phyloP scores from a whole-genome alignment of 1,284 basidiomycete species.

The Trichosporon sp. region DNA sequence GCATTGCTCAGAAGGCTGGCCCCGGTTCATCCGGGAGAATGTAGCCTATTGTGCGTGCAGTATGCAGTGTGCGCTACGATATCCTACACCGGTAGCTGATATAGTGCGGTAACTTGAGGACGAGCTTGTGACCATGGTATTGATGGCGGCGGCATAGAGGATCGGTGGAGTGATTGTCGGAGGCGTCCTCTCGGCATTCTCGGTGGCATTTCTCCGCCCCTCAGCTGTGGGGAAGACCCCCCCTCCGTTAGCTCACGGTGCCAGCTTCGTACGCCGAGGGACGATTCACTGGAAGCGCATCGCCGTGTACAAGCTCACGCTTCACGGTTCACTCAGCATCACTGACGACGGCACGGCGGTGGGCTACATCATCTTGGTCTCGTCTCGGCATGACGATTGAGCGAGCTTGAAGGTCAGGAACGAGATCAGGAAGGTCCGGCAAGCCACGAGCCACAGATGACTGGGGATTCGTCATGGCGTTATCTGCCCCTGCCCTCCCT shows the following conservation, averaged over 20 bases:
- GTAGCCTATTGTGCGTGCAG: neutral
- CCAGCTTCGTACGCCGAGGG: neutral
- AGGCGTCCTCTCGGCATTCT: neutral
- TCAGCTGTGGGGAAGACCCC: neutral
- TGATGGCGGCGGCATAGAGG: neutral
- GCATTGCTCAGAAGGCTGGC: neutral
- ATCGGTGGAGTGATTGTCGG: neutral
- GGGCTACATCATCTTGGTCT: neutral
- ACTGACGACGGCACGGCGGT: neutral
- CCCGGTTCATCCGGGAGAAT: neutral
- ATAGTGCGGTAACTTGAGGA: too few relatives aligned
- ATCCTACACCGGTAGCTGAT: too few relatives aligned
- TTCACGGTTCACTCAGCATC: neutral
- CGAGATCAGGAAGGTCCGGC: neutral
- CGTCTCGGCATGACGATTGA: neutral
- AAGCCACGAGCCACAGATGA: neutral
- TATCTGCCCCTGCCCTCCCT: neutral
- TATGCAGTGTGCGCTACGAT: neutral
- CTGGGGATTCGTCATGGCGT: neutral
- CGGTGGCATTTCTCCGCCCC: neutral
- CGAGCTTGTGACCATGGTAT: too few relatives aligned
- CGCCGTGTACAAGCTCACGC: neutral
- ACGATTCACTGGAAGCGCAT: conserved; percentile 1
- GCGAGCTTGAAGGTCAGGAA: neutral
- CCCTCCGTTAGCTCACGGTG: neutral